Percentiles rank a stretch among this genome's conserved stretches.
Conservation (phyloP, 2,329 filamentous ascomycete genomes). For the Cladophialophora psammophila region DNA sequence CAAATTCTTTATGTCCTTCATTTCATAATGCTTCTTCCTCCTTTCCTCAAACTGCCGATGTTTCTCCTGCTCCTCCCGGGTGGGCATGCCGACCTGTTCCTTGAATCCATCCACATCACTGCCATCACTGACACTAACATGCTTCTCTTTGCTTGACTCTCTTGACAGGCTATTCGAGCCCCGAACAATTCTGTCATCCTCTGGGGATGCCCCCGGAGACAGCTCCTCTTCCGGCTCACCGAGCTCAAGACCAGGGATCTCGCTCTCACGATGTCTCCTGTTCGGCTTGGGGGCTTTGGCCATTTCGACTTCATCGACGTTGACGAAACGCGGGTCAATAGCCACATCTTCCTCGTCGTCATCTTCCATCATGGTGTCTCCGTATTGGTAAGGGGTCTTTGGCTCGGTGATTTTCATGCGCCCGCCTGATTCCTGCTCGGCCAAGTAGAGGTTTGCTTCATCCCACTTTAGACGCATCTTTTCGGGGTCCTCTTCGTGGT, state of each 20-base stretch:
- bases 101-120: conserved; percentile 56
- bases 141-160: conserved; percentile 65
- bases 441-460: conserved; percentile 95
- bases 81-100: conserved; percentile 64
- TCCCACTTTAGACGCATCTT: conserved; percentile 94
- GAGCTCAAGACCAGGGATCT: conserved; percentile 90
- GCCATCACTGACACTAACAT: conserved; percentile 76
- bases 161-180: conserved; percentile 49
- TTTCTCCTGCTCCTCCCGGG: conserved; percentile 81
- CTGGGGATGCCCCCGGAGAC: conserved; percentile 50
- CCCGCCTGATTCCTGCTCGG: conserved; percentile 92
- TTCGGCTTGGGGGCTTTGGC: conserved; percentile 49
- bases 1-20: conserved; percentile 89
- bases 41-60: conserved; percentile 89
- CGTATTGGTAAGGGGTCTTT: conserved; percentile 93
- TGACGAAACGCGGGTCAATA: conserved; percentile 42
- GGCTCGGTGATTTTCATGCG: conserved; percentile 99
- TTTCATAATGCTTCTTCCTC: conserved; percentile 98
- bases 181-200: conserved; percentile 55
- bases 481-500: conserved; percentile 62
- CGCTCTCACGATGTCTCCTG: conserved; percentile 66
- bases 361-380: conserved; percentile 87
- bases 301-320: conserved; percentile 69
- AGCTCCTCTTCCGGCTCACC: conserved; percentile 86
- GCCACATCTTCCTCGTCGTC: conserved; percentile 66